These are phyloP conservation scores for Scheffersomyces ergatensis DNA, from an alignment of 805 yeast genomes.

Conservation along the genomic window DNA sequence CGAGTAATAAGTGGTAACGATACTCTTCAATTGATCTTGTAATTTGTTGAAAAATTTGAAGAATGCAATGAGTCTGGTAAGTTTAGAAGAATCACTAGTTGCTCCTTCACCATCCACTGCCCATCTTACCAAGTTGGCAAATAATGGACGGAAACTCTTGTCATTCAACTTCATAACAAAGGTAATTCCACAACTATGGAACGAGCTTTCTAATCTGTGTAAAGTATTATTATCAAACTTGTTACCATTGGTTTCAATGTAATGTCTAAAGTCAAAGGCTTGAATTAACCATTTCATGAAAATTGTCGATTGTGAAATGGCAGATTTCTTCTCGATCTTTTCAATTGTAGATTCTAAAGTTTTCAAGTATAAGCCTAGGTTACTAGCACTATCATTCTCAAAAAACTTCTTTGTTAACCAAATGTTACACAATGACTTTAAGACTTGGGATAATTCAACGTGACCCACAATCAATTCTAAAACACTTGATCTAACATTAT, in stretches of 20 bases:
- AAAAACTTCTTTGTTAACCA: constrained; percentile 51
- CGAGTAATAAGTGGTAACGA: constrained; percentile 84
- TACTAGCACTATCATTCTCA: constrained; percentile 28
- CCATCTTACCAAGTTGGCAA: constrained; percentile 86
- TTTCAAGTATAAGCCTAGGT: constrained; percentile 68
- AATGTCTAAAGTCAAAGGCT: constrained; percentile 65
- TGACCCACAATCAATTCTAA: constrained; percentile 61
- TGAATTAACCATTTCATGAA: constrained; percentile 68
- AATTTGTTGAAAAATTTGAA: constrained; percentile 83
- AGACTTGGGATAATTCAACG: constrained; percentile 61
- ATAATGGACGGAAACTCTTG: constrained; percentile 87
- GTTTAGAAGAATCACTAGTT: constrained; percentile 31
- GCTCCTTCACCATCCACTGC: constrained; percentile 83
- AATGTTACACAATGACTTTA: constrained; percentile 57
- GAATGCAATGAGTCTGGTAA: constrained; percentile 63
- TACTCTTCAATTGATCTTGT: constrained; percentile 80
- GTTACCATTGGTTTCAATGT: constrained; percentile 23
- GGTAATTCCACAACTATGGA: constrained; percentile 68
- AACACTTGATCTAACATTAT: constrained; percentile 58
- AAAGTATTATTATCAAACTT: constrained; percentile 68
- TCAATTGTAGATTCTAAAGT: constrained; percentile 66
- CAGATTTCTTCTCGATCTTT: constrained; percentile 67
- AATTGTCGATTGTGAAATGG: constrained; percentile 63
- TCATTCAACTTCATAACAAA: constrained; percentile 91
- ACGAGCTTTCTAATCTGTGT: constrained; percentile 75